Percentiles rank a stretch among this genome's conserved stretches.
Conservation (phyloP, 225 moss, liverwort and hornwort genomes). For the Climacium dendroides region DNA sequence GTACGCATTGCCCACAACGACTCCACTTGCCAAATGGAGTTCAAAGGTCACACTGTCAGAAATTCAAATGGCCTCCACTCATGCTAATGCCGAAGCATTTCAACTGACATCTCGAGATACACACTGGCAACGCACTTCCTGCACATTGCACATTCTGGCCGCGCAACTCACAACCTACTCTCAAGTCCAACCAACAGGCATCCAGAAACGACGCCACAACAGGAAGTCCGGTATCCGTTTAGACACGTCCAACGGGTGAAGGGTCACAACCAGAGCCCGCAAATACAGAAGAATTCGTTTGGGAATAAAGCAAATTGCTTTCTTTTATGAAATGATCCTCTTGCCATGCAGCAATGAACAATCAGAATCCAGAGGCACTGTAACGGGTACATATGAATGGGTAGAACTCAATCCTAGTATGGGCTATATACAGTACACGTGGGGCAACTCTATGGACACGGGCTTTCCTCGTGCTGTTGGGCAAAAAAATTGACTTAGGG, state of each 20-base stretch:
- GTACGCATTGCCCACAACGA: not conserved
- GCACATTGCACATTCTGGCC: not conserved
- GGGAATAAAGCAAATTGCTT: not conserved
- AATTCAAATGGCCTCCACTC: not conserved
- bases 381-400: constrained; percentile 30
- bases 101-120: not conserved
- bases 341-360: constrained; percentile 21
- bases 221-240: not conserved
- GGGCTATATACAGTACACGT: constrained; percentile 32
- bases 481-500: constrained; percentile 5
- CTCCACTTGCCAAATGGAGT: not conserved
- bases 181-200: not conserved
- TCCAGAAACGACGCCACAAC: not conserved
- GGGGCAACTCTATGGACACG: constrained; percentile 1
- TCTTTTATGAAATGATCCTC: constrained; percentile 30
- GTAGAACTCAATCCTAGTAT: constrained; percentile 21
- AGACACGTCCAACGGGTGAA: not conserved
- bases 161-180: not conserved
- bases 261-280: not conserved
- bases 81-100: not conserved
- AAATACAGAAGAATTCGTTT: not conserved
- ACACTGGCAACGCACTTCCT: not conserved
- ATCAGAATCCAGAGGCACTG: constrained; percentile 14
- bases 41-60: not conserved
- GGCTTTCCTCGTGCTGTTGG: not conserved